A percentile compares a stretch with the other conserved stretches of the same genome.
Conservation (phyloP, 2,329 filamentous ascomycete genomes). For the Pyricularia sp. region DNA sequence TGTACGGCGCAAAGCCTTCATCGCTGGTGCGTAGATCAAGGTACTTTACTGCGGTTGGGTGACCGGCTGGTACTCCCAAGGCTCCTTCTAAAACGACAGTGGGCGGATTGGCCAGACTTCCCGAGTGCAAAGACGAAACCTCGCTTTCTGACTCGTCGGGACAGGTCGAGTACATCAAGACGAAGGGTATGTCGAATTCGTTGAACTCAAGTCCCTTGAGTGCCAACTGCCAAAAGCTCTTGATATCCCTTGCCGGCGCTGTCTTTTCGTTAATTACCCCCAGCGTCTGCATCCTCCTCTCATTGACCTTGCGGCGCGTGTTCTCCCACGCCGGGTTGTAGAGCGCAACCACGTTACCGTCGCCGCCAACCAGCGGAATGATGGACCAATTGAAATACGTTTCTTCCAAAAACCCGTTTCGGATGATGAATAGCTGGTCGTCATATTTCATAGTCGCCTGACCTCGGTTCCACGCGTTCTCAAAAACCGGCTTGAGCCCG, state of each 20-base stretch:
- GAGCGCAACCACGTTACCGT: constrained; percentile 30
- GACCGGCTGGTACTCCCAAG: constrained; percentile 33
- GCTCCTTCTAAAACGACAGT: constrained; percentile 28
- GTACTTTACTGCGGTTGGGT: constrained; percentile 28
- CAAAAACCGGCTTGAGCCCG: constrained; percentile 28
- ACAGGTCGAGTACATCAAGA: constrained; percentile 40
- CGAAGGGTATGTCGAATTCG: constrained; percentile 39
- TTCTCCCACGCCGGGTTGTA: constrained; percentile 37
- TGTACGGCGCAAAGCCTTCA: constrained; percentile 26
- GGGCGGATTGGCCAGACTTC: constrained; percentile 25
- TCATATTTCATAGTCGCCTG: constrained; percentile 30
- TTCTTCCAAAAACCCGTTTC: constrained; percentile 32
- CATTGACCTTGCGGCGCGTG: constrained; percentile 36
- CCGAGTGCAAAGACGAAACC: constrained; percentile 14
- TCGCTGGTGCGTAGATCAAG: constrained; percentile 27
- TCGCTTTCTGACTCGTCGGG: constrained; percentile 22
- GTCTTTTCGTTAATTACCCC: constrained; percentile 36
- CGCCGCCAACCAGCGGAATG: constrained; percentile 32
- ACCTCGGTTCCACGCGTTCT: constrained; percentile 21
- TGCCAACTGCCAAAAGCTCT: constrained; percentile 37
- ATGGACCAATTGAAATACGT: constrained; percentile 39
- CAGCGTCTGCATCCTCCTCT: constrained; percentile 38
- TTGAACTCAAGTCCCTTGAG: constrained; percentile 33
- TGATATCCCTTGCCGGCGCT: constrained; percentile 30
- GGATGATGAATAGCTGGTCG: constrained; percentile 32